Evolutionary conservation across 2,329 filamentous ascomycete genomes (phyloP), one percentile per base, ranked within the genome.

Genomic region (Trichothecium sympodiale): DNA sequence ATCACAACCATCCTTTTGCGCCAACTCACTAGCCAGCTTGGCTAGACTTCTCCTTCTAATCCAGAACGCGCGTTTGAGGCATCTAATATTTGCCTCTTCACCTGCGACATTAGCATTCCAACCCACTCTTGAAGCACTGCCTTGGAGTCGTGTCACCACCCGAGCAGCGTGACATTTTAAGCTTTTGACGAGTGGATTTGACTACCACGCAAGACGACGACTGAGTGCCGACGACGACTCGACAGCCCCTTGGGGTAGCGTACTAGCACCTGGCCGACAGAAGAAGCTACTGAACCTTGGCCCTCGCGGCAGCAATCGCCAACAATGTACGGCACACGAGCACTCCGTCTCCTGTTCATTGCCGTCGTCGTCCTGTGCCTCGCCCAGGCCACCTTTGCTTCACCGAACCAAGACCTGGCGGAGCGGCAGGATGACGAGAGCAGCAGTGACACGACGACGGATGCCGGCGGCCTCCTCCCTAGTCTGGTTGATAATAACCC

Each of bases 291-390:
- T 10, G 10, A 25, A 6, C 20, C 20, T 6, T 10, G 6, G 20
- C 17, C 12, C 6, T 17, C 33, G 18, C n/a, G 10, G 20, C 12
- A 16, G n/a, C 14, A 29, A 10, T 17, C 14, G 14, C 7, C n/a
- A 27, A 31, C 10, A 23, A 75, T 76, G 71, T 65, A 65, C 49
- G 53, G 62, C 18, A 56, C 54, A 36, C 61, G 60, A 38, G 45
- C 67, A 34, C 40, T 71, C 25, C 57, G 64, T 47, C 50, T 73
- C 40, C 52, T 74, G 38, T 48, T 72, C 42, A 53, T 70, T 44
- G 66, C 64, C 30, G 54, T 74, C 35, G 66, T 66, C 30, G 49
- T 69, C 39, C 42, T 63, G 36, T 59, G 57, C 31, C 54, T 67
- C 27, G 63, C 63, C 31, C 65, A 72, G 46, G 69, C 59, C 15